Conservation (phyloP, 345 rosid genomes). For the Diplotaxis tenuifolia region DNA sequence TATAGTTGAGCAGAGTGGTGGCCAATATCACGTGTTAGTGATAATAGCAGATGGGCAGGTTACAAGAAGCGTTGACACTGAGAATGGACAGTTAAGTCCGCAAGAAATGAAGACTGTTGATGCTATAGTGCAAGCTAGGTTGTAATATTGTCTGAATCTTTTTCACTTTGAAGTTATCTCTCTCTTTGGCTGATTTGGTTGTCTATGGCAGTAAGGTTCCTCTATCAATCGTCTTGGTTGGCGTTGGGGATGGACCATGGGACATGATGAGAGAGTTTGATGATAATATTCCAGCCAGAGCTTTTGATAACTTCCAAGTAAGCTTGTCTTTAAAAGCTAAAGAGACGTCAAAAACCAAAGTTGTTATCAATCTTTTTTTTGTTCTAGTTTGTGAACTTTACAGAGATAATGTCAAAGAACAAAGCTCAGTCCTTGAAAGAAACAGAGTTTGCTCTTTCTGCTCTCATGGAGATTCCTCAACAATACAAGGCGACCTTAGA, state of each 20-base stretch:
- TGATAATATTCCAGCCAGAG: slow-evolving; percentile 93
- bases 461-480: slow-evolving; percentile 97
- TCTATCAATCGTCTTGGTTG: too few species aligned
- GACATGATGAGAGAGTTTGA: too few species aligned
- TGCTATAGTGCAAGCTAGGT: slow-evolving; percentile 95
- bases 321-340: not conserved
- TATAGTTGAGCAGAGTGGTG: slow-evolving; percentile 83
- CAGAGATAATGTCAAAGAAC: slow-evolving; percentile 85
- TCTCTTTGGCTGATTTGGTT: not conserved
- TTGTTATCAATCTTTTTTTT: not conserved
- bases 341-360: not conserved
- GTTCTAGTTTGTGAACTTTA: slow-evolving; percentile 86
- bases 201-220: slow-evolving; percentile 55
- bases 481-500: slow-evolving; percentile 93
- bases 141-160: slow-evolving; percentile 12
- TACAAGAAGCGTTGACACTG: slow-evolving; percentile 85
- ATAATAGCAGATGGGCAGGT: slow-evolving; percentile 99
- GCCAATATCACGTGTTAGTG: slow-evolving; percentile 90
- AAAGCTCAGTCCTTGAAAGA: slow-evolving; percentile 57
- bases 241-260: too few species aligned
- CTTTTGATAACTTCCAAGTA: slow-evolving; percentile 96
- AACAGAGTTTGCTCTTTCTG: too few species aligned
- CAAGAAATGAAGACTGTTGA: slow-evolving; percentile 91
- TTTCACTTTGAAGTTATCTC: slow-evolving; percentile 4
- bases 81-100: slow-evolving; percentile 68